Conservation (phyloP, 805 yeast genomes). For the Saturnispora sanitii region DNA sequence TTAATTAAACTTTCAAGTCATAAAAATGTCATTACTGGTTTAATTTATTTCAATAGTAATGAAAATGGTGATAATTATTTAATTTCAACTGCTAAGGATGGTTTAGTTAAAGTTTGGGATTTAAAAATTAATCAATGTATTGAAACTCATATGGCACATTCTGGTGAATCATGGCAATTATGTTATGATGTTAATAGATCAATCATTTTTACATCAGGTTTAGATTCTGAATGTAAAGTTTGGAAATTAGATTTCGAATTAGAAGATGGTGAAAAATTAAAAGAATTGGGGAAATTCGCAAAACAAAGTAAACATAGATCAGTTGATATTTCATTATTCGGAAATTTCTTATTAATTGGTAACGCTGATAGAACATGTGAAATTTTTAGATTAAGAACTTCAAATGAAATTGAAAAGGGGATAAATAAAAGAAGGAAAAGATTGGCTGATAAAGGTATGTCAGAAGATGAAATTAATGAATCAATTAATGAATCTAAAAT, state of each 20-base stretch:
- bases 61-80: slow-evolving; percentile 60
- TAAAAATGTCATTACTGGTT: slow-evolving; percentile 77
- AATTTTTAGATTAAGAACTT: slow-evolving; percentile 63
- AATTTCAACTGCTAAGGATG: slow-evolving; percentile 77
- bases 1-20: slow-evolving; percentile 81
- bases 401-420: slow-evolving; percentile 72
- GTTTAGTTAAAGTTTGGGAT: slow-evolving; percentile 90
- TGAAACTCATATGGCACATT: slow-evolving; percentile 90
- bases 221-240: slow-evolving; percentile 70
- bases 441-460: slow-evolving; percentile 58
- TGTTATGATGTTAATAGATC: slow-evolving; percentile 32
- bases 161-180: slow-evolving; percentile 88
- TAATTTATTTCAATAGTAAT: slow-evolving; percentile 36
- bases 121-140: slow-evolving; percentile 78
- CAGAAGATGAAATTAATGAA: slow-evolving; percentile 47
- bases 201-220: slow-evolving; percentile 61
- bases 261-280: slow-evolving; percentile 30
- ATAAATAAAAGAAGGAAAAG: slow-evolving; percentile 69
- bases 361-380: slow-evolving; percentile 78
- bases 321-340: slow-evolving; percentile 35
- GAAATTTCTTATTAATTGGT: slow-evolving; percentile 55
- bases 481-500: slow-evolving; percentile 39
- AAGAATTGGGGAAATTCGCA: slow-evolving; percentile 57
- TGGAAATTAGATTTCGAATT: slow-evolving; percentile 61
- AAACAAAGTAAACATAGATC: slow-evolving; percentile 73